A percentile compares a stretch with the other conserved stretches of the same genome.
Evolutionary conservation across 108 stramenopile genomes (phyloP).

Genomic region (Nitzschia palea): DNA sequence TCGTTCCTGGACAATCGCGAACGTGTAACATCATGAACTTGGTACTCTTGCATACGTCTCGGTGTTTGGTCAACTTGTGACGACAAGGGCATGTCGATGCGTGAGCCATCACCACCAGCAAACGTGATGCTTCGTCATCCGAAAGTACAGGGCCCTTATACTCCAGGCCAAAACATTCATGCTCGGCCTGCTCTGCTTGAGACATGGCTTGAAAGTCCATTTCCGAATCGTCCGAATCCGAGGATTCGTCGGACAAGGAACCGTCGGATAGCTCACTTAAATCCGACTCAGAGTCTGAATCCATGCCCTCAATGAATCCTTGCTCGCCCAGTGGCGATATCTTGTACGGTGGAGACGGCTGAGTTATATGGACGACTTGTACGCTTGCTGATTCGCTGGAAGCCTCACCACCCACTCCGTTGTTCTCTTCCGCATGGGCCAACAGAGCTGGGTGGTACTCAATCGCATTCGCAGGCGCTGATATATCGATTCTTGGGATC

Average conservation of each 20-base stretch:
- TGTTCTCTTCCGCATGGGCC: conserved; percentile 69
- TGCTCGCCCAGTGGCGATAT: not conserved
- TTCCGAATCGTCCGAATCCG: conserved; percentile 49
- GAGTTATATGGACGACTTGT: not conserved
- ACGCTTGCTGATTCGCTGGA: not conserved
- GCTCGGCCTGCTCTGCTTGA: conserved; percentile 63
- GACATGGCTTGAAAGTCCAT: conserved; percentile 52
- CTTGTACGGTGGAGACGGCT: conserved; percentile 7
- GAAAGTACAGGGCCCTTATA: conserved; percentile 68
- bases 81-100: conserved; percentile 71
- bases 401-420: not conserved
- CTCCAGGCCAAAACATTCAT: conserved; percentile 75
- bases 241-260: conserved; percentile 43
- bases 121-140: conserved; percentile 58
- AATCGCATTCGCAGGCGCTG: conserved; percentile 77
- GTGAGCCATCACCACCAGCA: conserved; percentile 80
- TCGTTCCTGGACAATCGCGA: conserved; percentile 87
- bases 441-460: conserved; percentile 90
- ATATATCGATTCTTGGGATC: conserved; percentile 87
- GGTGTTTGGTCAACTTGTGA: conserved; percentile 68
- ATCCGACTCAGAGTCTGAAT: conserved; percentile 61
- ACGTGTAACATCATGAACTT: conserved; percentile 93
- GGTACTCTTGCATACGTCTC: conserved; percentile 73
- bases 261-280: conserved; percentile 51
- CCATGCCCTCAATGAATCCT: conserved; percentile 1